Evolutionary conservation across 2,329 filamentous ascomycete species (phyloP).

Genomic region (Myriosclerotinia duriaeana): DNA sequence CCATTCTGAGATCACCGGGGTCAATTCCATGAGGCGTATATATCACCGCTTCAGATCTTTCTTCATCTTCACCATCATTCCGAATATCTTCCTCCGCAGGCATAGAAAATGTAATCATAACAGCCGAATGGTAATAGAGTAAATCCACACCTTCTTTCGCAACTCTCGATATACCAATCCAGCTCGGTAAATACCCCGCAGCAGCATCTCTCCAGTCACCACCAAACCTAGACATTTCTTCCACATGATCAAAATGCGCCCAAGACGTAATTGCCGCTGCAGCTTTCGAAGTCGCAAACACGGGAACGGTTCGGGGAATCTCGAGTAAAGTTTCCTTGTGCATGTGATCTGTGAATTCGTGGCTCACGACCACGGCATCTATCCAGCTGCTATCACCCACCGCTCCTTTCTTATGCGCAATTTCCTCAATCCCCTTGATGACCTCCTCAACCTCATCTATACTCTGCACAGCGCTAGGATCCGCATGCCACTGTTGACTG

Average conservation of each 20-base stretch:
- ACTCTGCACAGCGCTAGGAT: constrained; percentile 53
- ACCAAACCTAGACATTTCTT: constrained; percentile 37
- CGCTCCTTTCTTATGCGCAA: neutral
- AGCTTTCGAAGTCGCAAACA: constrained; percentile 61
- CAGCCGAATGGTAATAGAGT: constrained; percentile 61
- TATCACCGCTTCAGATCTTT: constrained; percentile 54
- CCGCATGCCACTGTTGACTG: constrained; percentile 62
- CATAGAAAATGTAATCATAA: constrained; percentile 55
- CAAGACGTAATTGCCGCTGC: constrained; percentile 56
- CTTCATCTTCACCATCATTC: constrained; percentile 31
- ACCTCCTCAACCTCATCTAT: constrained; percentile 56
- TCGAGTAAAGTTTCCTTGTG: constrained; percentile 60
- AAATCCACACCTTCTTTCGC: constrained; percentile 52
- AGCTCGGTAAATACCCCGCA: constrained; percentile 50
- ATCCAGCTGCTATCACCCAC: constrained; percentile 44
- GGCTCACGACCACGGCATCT: constrained; percentile 59
- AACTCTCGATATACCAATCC: constrained; percentile 61
- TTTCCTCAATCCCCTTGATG: constrained; percentile 50
- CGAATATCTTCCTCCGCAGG: neutral
- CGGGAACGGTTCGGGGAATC: constrained; percentile 52
- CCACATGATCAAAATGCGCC: constrained; percentile 59
- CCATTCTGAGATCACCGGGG: constrained; percentile 46
- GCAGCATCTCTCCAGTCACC: constrained; percentile 40
- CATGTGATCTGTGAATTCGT: constrained; percentile 68
- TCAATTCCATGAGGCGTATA: constrained; percentile 65